Base-by-base conservation (phyloP, 768 basidiomycete genomes). In the Lactarius tabidus region DNA sequence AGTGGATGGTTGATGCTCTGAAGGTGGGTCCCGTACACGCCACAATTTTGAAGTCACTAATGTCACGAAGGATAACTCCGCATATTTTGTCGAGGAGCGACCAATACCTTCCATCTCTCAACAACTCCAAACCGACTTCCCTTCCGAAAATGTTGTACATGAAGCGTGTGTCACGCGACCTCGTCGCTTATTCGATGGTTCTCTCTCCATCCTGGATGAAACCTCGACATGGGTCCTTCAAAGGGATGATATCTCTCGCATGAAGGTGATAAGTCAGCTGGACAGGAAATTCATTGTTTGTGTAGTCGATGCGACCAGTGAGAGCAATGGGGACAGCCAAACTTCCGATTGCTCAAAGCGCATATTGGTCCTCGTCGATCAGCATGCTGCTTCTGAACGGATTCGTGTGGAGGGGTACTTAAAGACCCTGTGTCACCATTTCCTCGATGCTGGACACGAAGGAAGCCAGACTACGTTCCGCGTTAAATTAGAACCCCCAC, bases 331-430 rank as follows among this genome's bases (percentile, higher is more conserved):
- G 63, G 70, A 70, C 45, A 63, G 48, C 43, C 71, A 64, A 53
- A 45, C 65, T 43, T 43, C 64, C 67, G 63, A 62, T 38, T 64
- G 45, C 29, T 69, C 69, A 28, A 51, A 43, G 20, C 55, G 54
- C 60, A 72, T 76, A 1, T 81, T 98, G 35, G 79, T 96, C 36
- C 81, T 98, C 59, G 81, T 99, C 55, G 97, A 99, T 78, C 97
- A 99, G 75, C 97, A 99, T 74, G 97, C 97, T 15, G 96, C 95
- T n/a, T 93, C 97, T 73, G 97, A 99, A 76, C 87, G 97, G 26
- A 79, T 98, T 53, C 86, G 95, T 26, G 92, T 98, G 64, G 97
- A 99, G 77, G 76, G 78, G 31, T 90, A 92, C 74, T 80, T 96
- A 70, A 81, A 80, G 67, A 84, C 85, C 55, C 73, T 94, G n/a